phyloP scores from a whole-genome alignment of 345 rosid genomes.

The Pugionium dolabratum region DNA sequence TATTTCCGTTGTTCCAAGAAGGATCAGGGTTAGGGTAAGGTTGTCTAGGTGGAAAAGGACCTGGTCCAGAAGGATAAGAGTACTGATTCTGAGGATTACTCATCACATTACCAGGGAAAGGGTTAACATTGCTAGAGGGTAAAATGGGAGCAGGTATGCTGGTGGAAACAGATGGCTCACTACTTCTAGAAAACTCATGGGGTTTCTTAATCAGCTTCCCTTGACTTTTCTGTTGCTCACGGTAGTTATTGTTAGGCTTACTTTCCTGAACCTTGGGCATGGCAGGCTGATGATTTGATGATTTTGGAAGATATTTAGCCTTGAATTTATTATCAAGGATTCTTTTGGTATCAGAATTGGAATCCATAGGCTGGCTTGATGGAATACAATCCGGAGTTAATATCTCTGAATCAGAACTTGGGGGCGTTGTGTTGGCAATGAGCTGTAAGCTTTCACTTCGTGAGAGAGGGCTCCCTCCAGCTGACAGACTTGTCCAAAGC shows the following conservation, averaged over 20 bases:
- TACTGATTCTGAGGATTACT: conserved; percentile 44
- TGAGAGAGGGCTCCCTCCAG: conserved; percentile 67
- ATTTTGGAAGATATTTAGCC: conserved; percentile 41
- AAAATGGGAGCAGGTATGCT: conserved; percentile 40
- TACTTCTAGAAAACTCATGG: conserved; percentile 61
- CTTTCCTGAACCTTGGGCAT: conserved; percentile 51
- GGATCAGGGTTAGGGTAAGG: conserved; percentile 38
- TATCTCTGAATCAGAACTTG: conserved; percentile 29
- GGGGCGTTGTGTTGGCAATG: conserved; percentile 31
- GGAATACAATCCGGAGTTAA: conserved; percentile 40
- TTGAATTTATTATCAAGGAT: conserved; percentile 45
- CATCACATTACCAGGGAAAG: conserved; percentile 38
- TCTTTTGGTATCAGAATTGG: conserved; percentile 41
- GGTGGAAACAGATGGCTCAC: conserved; percentile 35
- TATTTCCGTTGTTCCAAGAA: conserved; percentile 44
- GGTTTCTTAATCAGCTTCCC: conserved; percentile 70
- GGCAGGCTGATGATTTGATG: conserved; percentile 47
- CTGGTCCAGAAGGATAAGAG: conserved; percentile 44
- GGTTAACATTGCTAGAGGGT: conserved; percentile 44
- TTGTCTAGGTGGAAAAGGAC: conserved; percentile 45
- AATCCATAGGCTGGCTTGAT: conserved; percentile 42
- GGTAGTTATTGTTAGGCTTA: conserved; percentile 35
- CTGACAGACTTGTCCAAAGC: conserved; percentile 77
- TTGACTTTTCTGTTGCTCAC: conserved; percentile 45
- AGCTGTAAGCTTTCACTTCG: conserved; percentile 49